A percentile compares a stretch with the other conserved stretches of the same genome.
These are phyloP conservation scores for Tetrahymena elliotti DNA, from an alignment of 73 alveolate genomes.

Conservation along the genomic window DNA sequence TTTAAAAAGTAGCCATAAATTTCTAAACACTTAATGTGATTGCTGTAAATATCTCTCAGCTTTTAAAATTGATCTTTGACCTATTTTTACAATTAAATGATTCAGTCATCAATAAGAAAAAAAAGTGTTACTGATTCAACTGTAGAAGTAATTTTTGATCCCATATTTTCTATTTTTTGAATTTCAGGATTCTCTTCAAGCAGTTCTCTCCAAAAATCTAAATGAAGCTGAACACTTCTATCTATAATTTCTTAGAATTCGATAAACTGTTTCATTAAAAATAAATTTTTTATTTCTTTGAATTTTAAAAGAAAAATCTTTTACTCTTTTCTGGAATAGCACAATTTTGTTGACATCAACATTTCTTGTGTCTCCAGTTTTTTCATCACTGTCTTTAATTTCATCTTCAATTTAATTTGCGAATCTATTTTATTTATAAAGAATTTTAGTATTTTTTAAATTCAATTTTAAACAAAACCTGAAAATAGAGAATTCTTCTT, in stretches of 20 bases:
- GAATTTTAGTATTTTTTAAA: too few relatives aligned
- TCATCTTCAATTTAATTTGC: slow-evolving; percentile 9
- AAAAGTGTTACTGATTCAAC: slow-evolving; percentile 9
- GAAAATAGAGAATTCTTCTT: slow-evolving; percentile 8
- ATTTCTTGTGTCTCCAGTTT: slow-evolving; percentile 6
- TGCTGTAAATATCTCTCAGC: slow-evolving; percentile 14
- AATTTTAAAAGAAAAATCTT: neutral
- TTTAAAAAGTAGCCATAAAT: slow-evolving; percentile 24
- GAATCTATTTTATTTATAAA: too few relatives aligned
- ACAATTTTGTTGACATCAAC: slow-evolving; percentile 33
- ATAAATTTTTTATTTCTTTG: neutral
- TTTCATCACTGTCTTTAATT: slow-evolving; percentile 25
- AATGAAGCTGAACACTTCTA: slow-evolving; percentile 16
- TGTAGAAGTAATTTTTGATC: slow-evolving; percentile 5
- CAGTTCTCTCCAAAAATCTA: slow-evolving; percentile 33
- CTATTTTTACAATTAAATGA: neutral
- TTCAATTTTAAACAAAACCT: too few relatives aligned
- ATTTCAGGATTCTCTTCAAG: slow-evolving; percentile 29
- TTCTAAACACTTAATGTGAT: slow-evolving; percentile 21
- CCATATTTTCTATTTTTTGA: slow-evolving; percentile 9
- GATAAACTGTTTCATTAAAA: neutral
- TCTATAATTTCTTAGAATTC: slow-evolving; percentile 14
- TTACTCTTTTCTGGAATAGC: neutral
- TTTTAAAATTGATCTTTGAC: slow-evolving; percentile 1
- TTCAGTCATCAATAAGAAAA: too few relatives aligned